Base-by-base conservation (phyloP, 1,139 yeast genomes). In the Saccharomyces hybrid region DNA sequence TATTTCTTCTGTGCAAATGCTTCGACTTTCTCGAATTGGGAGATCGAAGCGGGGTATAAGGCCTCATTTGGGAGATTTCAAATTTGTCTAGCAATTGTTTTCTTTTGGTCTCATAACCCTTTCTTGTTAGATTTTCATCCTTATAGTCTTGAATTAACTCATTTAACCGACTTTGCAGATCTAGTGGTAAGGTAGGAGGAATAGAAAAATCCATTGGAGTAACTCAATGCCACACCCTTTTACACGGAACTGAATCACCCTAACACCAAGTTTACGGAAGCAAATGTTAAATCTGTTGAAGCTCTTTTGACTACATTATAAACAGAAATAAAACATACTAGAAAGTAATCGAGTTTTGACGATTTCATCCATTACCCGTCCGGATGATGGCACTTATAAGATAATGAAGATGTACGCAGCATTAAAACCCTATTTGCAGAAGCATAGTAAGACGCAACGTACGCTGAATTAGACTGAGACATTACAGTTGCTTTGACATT, bases 81-180 rank as follows among this genome's bases (percentile, higher is more conserved):
- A 61, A 61, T 14, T 64, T 62, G 2, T 73, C 68, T 30, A 80
- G 63, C n/a, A 81, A 62, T 56, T 71, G 75, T 47, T 76, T 77
- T 53, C 87, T 71, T 57, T 81, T 82, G 61, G 80, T 83, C 48
- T 75, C 72, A 63, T 82, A 84, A 1, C 91, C 90, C 65, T 84
- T 85, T 52, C 78, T 82, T 0, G 90, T 84, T 55, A 85, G 72
- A 56, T 82, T 83, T 1, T 88, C 90, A 49, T 84, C 88, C 61
- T 78, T 70, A 60, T 73, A 79, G 60, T 83, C 88, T 23, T 70
- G 66, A 28, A 73, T 75, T 27, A 83, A 72, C 53, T 74, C 77
- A 23, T 70, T 63, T 13, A 83, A 72, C 60, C 74, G 64, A 25
- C 58, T 55, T 48, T 65, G 68, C 2, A 64, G 51, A 3, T 53